Evolutionary conservation across 306 rosid genomes (phyloP), one percentile per base, ranked within the genome.

Genomic region (Begonia loranthoides): DNA sequence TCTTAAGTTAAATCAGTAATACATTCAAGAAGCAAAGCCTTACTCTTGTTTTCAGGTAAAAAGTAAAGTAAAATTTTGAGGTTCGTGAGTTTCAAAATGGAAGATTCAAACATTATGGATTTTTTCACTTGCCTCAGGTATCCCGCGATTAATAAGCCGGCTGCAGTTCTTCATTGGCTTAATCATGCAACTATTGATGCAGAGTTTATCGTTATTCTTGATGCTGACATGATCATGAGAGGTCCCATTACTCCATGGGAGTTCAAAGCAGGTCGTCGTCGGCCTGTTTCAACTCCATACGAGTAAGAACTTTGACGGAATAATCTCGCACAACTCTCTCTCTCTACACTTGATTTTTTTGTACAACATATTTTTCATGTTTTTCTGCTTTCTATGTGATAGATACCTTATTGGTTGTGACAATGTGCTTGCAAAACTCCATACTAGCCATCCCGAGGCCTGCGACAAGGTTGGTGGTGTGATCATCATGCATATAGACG

Each of bases 401-500:
- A 90, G 99, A 54, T 90, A 90, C 70, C 99, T 90, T 49, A 80
- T 90, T 60, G 99, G 95, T 54, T 90, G 99, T 63, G 82, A 86
- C 74, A 90, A 90, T 60, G 93, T 76, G 63, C 95, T 90, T 4
- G 99, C 95, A 9, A 80, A 74, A 60, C 81, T 90, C 40, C 99
- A 90, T 49, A 90, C 99, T 15, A 61, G 82, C 60, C 92, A 90
- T 86, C 99, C 99, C 0, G 94, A 90, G 65, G 95, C 93, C 17
- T 90, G 99, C 43, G 95, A 90, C 75, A 90, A 80, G 76, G 99
- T 90, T 62, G 99, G 95, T 16, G 99, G 99, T 65, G 95, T 90
- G 41, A 90, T 90, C 63, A 71, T 90, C 66, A 90, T 90, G 99
- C 99, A 90, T 61, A 78, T 86, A 46, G 99, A 86, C 43, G 99